Conservation (phyloP, 2,329 filamentous ascomycete species). For the Trichoderma hamatum region DNA sequence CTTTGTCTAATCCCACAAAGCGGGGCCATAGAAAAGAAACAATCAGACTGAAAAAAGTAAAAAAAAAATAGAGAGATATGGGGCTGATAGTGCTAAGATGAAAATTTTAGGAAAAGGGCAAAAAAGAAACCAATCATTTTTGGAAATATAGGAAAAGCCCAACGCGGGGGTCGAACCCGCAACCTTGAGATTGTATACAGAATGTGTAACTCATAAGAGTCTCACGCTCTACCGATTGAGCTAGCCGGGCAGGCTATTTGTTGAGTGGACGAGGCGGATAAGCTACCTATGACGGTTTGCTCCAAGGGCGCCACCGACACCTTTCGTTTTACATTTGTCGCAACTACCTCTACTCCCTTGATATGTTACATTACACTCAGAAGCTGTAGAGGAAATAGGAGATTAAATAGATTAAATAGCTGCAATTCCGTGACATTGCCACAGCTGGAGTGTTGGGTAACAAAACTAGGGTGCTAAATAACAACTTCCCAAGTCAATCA, state of each 20-base stretch:
- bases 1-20: not conserved
- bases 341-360: no score
- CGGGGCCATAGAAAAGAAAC: not conserved
- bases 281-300: not conserved
- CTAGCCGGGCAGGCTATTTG: constrained; percentile 38
- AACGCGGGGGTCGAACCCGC: constrained; percentile 56
- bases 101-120: not conserved
- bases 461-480: no score
- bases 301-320: not conserved
- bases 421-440: no score
- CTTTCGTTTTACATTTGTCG: no score
- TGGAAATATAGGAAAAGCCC: constrained; percentile 44
- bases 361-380: no score
- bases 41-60: not conserved
- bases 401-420: no score
- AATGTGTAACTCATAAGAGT: constrained; percentile 54
- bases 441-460: no score
- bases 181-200: constrained; percentile 52
- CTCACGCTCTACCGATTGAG: constrained; percentile 65
- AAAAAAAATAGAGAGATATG: not conserved
- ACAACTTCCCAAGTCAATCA: no score
- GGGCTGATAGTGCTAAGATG: not conserved
- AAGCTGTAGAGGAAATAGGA: no score
- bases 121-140: not conserved
- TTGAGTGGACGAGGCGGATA: not conserved